Evolutionary conservation across 768 basidiomycete genomes (phyloP).

Genomic region (Mycena haematopus): DNA sequence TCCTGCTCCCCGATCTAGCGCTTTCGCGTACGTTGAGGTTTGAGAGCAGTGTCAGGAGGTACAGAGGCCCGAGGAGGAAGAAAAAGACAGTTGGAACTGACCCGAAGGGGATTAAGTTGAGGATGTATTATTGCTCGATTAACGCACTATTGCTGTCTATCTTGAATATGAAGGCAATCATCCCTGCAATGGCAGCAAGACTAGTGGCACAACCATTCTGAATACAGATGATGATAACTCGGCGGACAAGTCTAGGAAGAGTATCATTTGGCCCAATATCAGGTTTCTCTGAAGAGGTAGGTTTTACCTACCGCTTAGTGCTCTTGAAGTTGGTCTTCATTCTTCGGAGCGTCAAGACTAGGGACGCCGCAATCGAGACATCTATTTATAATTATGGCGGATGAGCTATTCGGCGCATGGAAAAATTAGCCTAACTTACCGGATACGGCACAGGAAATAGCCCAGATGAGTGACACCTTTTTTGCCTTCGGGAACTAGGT

Average conservation of each 20-base stretch:
- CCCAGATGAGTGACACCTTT: neutral
- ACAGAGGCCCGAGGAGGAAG: constrained; percentile 7
- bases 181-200: neutral
- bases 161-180: neutral
- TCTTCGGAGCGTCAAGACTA: constrained; percentile 8
- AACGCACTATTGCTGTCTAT: constrained; percentile 5
- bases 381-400: constrained; percentile 4
- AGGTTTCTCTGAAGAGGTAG: neutral
- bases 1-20: neutral
- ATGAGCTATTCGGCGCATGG: neutral
- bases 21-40: constrained; percentile 1
- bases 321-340: constrained; percentile 2
- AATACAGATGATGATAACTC: constrained; percentile 3
- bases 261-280: neutral
- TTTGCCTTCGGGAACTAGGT: neutral
- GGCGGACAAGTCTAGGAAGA: constrained; percentile 3
- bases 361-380: constrained; percentile 6
- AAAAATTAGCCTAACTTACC: neutral
- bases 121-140: neutral
- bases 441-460: neutral
- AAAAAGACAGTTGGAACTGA: neutral
- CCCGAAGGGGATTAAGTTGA: too few relatives aligned
- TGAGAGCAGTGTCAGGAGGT: constrained; percentile 7
- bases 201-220: constrained; percentile 11
- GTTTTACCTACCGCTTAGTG: constrained; percentile 4